Percentiles rank a stretch among this genome's conserved stretches.
phyloP scores from a whole-genome alignment of 176 grass and related monocot species.

The Ananas comosus region DNA sequence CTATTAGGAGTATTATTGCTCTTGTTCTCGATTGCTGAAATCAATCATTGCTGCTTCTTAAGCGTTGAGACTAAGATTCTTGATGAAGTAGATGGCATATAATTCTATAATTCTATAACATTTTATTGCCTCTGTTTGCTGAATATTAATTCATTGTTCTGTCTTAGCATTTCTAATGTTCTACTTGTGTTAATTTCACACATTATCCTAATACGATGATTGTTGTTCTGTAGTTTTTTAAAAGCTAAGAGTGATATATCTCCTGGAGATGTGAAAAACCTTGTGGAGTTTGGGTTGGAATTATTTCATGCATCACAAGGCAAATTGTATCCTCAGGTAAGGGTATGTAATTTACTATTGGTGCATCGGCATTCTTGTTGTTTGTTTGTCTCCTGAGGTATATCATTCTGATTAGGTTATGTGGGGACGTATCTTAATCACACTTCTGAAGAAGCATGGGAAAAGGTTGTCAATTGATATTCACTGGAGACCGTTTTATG shows the following conservation, averaged over 20 bases:
- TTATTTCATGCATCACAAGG: constrained; percentile 77
- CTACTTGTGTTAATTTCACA: too few relatives aligned
- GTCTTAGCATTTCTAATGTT: too few relatives aligned
- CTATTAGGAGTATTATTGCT: too few relatives aligned
- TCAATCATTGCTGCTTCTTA: too few relatives aligned
- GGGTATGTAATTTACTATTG: background rate
- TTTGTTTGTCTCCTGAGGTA: background rate
- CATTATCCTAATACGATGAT: background rate
- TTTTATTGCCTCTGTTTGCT: too few relatives aligned
- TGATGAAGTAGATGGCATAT: too few relatives aligned
- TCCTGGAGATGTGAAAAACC: constrained; percentile 52
- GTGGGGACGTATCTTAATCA: constrained; percentile 68
- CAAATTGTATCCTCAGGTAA: constrained; percentile 93
- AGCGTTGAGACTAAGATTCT: too few relatives aligned
- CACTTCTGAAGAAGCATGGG: constrained; percentile 67
- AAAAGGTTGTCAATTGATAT: constrained; percentile 62
- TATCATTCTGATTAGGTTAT: constrained; percentile 55
- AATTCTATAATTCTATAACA: too few relatives aligned
- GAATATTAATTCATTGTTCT: too few relatives aligned
- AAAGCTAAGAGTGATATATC: constrained; percentile 91
- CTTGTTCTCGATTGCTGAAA: too few relatives aligned
- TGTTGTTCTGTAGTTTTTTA: constrained; percentile 42
- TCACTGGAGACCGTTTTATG: constrained; percentile 84
- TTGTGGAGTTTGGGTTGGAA: constrained; percentile 70
- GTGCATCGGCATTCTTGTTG: background rate